These are phyloP conservation scores for Coprinopsis marcescibilis DNA, from an alignment of 768 basidiomycete species.

Conservation along the genomic window DNA sequence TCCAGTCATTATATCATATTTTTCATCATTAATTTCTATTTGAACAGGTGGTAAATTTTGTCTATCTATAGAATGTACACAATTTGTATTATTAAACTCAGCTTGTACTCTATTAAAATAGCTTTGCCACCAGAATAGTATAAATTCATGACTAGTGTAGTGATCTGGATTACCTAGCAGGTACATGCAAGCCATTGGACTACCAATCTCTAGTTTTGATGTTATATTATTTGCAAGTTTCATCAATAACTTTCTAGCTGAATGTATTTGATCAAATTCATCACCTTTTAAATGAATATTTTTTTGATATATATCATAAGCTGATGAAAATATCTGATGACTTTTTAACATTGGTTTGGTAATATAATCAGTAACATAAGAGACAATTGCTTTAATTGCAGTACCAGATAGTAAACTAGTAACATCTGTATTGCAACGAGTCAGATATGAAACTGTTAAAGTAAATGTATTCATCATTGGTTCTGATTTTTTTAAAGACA, in stretches of 20 bases:
- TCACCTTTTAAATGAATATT: background rate
- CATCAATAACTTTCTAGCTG: slow-evolving; percentile 15
- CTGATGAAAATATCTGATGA: background rate
- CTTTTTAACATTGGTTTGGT: background rate
- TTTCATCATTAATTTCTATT: slow-evolving; percentile 5
- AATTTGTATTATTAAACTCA: slow-evolving; percentile 1
- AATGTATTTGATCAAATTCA: background rate
- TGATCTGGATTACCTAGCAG: slow-evolving; percentile 20
- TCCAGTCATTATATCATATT: slow-evolving; percentile 5
- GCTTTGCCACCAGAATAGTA: slow-evolving; percentile 22
- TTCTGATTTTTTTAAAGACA: background rate
- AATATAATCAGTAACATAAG: slow-evolving; percentile 4
- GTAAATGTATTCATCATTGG: background rate
- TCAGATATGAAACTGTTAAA: background rate
- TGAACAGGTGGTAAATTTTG: background rate
- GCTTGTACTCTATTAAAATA: slow-evolving; percentile 18
- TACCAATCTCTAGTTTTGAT: slow-evolving; percentile 24
- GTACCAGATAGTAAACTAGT: background rate
- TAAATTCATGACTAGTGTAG: slow-evolving; percentile 26
- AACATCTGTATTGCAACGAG: slow-evolving; percentile 1
- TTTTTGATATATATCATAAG: background rate
- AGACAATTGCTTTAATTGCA: background rate
- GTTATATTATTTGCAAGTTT: slow-evolving; percentile 25
- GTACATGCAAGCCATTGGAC: slow-evolving; percentile 21
- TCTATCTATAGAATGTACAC: background rate